These are phyloP conservation scores for Hyaloscypha variabilis DNA, from an alignment of 495 filamentous ascomycete genomes.

Conservation along the genomic window DNA sequence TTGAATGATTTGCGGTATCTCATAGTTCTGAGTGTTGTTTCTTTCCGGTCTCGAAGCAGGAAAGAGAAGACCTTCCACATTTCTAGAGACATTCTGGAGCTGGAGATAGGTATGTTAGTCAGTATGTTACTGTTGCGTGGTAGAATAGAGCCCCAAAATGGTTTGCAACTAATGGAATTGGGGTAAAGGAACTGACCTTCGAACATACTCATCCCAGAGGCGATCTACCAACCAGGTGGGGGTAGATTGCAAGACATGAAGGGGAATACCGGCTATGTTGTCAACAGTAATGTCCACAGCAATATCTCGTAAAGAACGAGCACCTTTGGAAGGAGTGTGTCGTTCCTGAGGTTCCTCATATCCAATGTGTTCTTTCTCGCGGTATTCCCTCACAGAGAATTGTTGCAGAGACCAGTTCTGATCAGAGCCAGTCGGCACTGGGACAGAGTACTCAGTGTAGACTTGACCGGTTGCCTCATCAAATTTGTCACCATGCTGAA, in stretches of 20 bases:
- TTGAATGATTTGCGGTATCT: constrained; percentile 21
- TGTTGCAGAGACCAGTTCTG: constrained; percentile 17
- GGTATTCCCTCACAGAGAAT: not conserved
- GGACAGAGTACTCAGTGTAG: constrained; percentile 21
- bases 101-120: constrained; percentile 7
- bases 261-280: constrained; percentile 17
- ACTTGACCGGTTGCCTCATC: constrained; percentile 26
- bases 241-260: constrained; percentile 15
- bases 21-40: not conserved
- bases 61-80: constrained; percentile 28
- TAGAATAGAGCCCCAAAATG: too few relatives aligned
- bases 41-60: constrained; percentile 5
- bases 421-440: constrained; percentile 20
- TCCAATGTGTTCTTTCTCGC: not conserved
- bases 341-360: not conserved
- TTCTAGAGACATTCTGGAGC: constrained; percentile 25
- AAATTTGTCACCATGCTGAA: constrained; percentile 9
- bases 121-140: too few relatives aligned
- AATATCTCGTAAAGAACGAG: constrained; percentile 23
- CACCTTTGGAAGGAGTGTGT: constrained; percentile 4
- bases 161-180: not conserved
- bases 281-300: constrained; percentile 17
- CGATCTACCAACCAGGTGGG: constrained; percentile 7
- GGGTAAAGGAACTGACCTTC: constrained; percentile 10
- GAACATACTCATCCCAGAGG: constrained; percentile 21